Base-by-base conservation (phyloP, 73 alveolate species). In the Durusdinium trenchii region DNA sequence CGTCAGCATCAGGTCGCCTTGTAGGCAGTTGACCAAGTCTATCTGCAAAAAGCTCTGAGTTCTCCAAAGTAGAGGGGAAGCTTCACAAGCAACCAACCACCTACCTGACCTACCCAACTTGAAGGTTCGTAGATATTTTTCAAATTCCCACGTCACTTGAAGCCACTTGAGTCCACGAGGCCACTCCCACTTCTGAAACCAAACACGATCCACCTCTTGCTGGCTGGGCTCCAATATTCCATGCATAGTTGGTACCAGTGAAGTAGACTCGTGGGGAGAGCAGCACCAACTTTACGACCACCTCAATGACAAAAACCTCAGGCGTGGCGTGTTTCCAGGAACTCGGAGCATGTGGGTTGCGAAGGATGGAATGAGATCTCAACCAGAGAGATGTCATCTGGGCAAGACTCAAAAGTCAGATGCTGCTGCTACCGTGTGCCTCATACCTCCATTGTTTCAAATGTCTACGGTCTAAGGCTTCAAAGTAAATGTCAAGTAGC, bases 241-340 rank as follows among this genome's bases (percentile, higher is more conserved):
- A 91, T 54, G 90, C 90, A 91, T 91, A 91, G 75, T 71, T 78
- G 26, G 98, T 71, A 28, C 98, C 98, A 47, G 98, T 91, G 60
- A 91, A 91, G 78, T 91, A 91, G 48, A 91, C 89, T 42, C 98
- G 52, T 3, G 98, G 98, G 23, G 90, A 47, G 23, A 91, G 62
- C 32, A 91, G 73, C 47, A 50, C 32, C 90, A 91, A 45, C 57
- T 91, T 91, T 36, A 91, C 98, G 45, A 69, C 89, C 32, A 91
- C 98, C 98, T 91, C 98, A 54, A 91, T 71, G 47, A 91, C 98
- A 48, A 91, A 91, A 57, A 91, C 98, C 98, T 91, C 10, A 43
- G 47, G 16, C 42, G 18, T 60, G 30, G 30, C 73, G 30, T 32
- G 30, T 32, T 60, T 60, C n/a, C n/a, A n/a, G n/a, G n/a, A n/a